Base-by-base conservation (phyloP, 1,284 basidiomycete species). In the Melampsora medusae region DNA sequence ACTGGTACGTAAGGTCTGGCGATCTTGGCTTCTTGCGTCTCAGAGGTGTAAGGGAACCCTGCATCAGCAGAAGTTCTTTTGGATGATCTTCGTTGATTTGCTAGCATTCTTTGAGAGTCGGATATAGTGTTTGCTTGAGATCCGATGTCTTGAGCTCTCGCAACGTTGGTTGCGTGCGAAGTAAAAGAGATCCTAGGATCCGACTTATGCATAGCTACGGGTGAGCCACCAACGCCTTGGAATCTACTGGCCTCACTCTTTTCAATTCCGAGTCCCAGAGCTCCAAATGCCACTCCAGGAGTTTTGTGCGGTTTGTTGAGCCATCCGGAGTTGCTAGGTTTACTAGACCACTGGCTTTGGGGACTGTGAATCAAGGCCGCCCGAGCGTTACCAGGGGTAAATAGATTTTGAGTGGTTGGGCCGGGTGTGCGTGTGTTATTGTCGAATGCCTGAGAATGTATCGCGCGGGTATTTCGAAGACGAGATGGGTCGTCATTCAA, bases 11-110 rank as follows among this genome's bases (percentile, higher is more conserved):
- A 66, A 69, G 73, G 67, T 53, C 73, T 50, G 42, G 59, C 60
- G 33, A 69, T 68, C 60, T 76, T 76, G 33, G 73, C 56, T 28
- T 76, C 73, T 42, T 69, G 73, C 17, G 67, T n/a, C 33, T 76
- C 73, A 48, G 72, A 68, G 9, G 56, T 67, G 28, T 74, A 56
- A 38, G 35, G 65, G 42, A 75, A 75, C 46, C 72, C 72, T 31
- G 72, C 72, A 35, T 76, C 67, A 42, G 73, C 64, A 60, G 73
- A 69, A 4, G 73, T 76, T n/a, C 66, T 53, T 66, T 76, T 76
- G 67, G 65, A 66, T 17, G 72, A 46, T 16, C 48, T 50, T 65
- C 59, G 31, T 25, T 60, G 49, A 69, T 68, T 56, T 38, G 28
- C 19, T 35, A n/a, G 61, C 28, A 33, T 28, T 31, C 16, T n/a